Evolutionary conservation across 305 asterid genomes (phyloP), one percentile per base, ranked within the genome.

Genomic region (Rubia peregrina): DNA sequence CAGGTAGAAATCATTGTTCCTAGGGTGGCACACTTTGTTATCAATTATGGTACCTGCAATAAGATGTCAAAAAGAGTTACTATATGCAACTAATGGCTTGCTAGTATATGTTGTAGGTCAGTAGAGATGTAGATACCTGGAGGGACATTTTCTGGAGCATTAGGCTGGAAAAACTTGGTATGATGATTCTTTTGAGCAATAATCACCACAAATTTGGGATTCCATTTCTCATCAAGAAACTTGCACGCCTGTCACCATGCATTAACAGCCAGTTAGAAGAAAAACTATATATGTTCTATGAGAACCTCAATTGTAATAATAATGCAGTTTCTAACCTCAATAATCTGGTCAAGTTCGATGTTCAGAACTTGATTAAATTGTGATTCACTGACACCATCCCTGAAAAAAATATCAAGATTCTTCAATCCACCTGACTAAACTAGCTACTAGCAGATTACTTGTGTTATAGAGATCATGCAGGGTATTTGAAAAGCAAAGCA

Each of bases 361-460:
- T 91, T 90, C 72, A 94, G 80, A 48, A 94, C 98, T 79, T 94
- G 99, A 74, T 83, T 90, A 75, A 94, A 94, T 71, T 94, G 99
- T 0, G 98, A 89, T 61, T 94, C 99, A 7, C 99, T 91, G 26
- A 94, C 98, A 63, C 98, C 99, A 41, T 94, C 98, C 77, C 98
- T 94, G 91, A 17, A 22, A 72, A 71, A 40, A 55, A 73, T 11
- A 12, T 36, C 61, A 61, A 67, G 7, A 69, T 48, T 36, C 40
- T 21, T 71, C 26, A 75, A 12, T 56, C 70, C 17, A 46, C 43
- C 43, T 61, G 11, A 36, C 51, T 60, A 38, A 7, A 59, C 48
- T 8, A 7, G 33, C 3, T 2, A 7, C 4, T 5, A 71, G 61
- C 3, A 9, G 17, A 9, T 22, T 62, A 61, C 44, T 7, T 14